phyloP scores from a whole-genome alignment of 2,329 filamentous ascomycete genomes.

The Xylaria sp. region DNA sequence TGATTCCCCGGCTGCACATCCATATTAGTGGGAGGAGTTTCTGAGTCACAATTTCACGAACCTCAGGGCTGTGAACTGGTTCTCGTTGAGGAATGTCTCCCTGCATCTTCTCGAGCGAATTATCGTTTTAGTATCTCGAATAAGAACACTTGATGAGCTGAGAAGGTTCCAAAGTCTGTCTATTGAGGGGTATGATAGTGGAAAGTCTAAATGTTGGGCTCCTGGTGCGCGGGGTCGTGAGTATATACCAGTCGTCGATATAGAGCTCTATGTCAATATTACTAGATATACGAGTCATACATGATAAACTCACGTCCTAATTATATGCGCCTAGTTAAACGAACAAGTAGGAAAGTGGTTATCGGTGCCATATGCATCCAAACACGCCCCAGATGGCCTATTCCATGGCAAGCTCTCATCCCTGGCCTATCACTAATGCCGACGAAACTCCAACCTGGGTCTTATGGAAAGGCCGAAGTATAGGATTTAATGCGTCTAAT shows the following conservation, averaged over 20 bases:
- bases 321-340: conserved; percentile 13
- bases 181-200: neutral
- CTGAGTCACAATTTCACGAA: conserved; percentile 15
- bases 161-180: neutral
- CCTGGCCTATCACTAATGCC: neutral
- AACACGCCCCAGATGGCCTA: neutral
- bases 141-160: neutral
- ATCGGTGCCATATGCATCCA: neutral
- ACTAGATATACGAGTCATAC: neutral
- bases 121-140: neutral
- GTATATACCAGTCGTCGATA: neutral
- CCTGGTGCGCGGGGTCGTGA: neutral
- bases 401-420: neutral
- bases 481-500: neutral
- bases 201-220: conserved; percentile 19
- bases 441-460: conserved; percentile 1
- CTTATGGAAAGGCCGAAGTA: neutral
- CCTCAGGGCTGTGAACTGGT: conserved; percentile 34
- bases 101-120: conserved; percentile 36
- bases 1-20: conserved; percentile 38
- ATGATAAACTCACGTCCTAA: conserved; percentile 7
- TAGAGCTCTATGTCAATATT: neutral
- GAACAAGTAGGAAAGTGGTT: conserved; percentile 8
- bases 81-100: conserved; percentile 39
- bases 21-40: conserved; percentile 2